Percentiles rank a stretch among this genome's conserved stretches.
phyloP scores from a whole-genome alignment of 2,329 filamentous ascomycete genomes.

The Colletotrichum camelliae region DNA sequence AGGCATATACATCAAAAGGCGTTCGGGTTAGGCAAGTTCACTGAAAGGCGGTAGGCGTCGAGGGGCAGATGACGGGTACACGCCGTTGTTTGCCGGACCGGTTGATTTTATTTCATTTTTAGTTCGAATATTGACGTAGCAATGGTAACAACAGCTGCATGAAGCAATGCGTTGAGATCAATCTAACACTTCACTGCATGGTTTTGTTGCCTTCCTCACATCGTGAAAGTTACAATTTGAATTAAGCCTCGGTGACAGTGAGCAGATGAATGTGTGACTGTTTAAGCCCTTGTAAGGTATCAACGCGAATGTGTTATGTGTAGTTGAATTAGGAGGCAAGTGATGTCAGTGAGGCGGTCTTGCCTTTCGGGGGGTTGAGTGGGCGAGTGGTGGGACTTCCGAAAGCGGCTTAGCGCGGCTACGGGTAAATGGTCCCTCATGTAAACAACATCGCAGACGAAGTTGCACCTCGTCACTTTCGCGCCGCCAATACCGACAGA shows the following conservation, averaged over 20 bases:
- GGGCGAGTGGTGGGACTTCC: constrained; percentile 19
- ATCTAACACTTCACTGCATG: not conserved
- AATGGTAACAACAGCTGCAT: constrained; percentile 22
- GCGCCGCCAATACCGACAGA: constrained; percentile 12
- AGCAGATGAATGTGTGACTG: fast-evolving
- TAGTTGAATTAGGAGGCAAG: not conserved
- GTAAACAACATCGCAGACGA: constrained; percentile 27
- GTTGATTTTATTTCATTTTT: constrained; percentile 22
- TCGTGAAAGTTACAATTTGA: not conserved
- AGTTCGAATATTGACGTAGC: constrained; percentile 1
- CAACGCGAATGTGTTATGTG: not conserved
- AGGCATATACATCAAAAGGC: constrained; percentile 53
- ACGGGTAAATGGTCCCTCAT: constrained; percentile 20
- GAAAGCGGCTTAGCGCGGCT: constrained; percentile 24
- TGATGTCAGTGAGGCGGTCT: constrained; percentile 6
- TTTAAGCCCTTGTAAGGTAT: not conserved
- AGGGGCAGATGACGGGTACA: not conserved
- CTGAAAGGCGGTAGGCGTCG: constrained; percentile 9
- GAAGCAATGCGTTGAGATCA: constrained; percentile 4
- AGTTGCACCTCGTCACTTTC: constrained; percentile 1
- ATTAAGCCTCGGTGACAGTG: not conserved
- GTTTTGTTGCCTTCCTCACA: not conserved
- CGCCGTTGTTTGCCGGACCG: constrained; percentile 1
- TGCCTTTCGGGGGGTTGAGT: constrained; percentile 18
- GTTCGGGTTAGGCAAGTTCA: constrained; percentile 38